Base-by-base conservation (phyloP, 129 eudicot species). In the Silybum marianum region DNA sequence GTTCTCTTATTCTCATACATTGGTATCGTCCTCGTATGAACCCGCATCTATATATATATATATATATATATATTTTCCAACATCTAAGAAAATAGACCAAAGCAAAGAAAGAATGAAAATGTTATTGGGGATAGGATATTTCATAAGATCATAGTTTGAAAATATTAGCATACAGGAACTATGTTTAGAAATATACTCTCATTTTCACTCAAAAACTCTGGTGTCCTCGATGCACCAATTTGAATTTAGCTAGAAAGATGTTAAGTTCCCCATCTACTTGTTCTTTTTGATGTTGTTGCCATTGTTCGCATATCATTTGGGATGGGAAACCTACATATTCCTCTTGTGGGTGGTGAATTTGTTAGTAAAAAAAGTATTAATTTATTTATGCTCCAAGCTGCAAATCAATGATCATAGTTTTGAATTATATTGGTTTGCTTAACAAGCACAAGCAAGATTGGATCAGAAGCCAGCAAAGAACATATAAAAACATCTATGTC, bases 61-160 rank as follows among this genome's bases (percentile, higher is more conserved):
- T 19, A 13, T 80, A 13, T 69, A 25, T 32, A 8, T 79, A n/a
- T 46, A 12, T 79, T n/a, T n/a, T n/a, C n/a, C n/a, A n/a, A 12
- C 40, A 36, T 36, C 8, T 3, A 51, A 51, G 12, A 51, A 48
- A 14, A 18, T 58, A 58, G 65, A 58, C 65, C 23, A 18, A 16
- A 14, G 22, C 9, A 54, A 10, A 60, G 71, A 19, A 7, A 23
- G 39, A 1, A 60, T 3, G 38, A 62, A 34, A 62, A 21, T 16
- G 16, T 54, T 44, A 12, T 22, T 58, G 71, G 11, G 71, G 80
- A 4, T 32, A n/a, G 58, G 68, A 4, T 73, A 46, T 73, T 16
- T 74, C 26, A 25, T 74, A 51, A 16, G 78, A 74, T n/a, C 44
- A 74, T n/a, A 58, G 22, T 54, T 58, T 58, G 65, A 58, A 58